A percentile compares a stretch with the other conserved stretches of the same genome.
These are phyloP conservation scores for Tuber calosporum DNA, from an alignment of 495 filamentous ascomycete species.

Conservation along the genomic window DNA sequence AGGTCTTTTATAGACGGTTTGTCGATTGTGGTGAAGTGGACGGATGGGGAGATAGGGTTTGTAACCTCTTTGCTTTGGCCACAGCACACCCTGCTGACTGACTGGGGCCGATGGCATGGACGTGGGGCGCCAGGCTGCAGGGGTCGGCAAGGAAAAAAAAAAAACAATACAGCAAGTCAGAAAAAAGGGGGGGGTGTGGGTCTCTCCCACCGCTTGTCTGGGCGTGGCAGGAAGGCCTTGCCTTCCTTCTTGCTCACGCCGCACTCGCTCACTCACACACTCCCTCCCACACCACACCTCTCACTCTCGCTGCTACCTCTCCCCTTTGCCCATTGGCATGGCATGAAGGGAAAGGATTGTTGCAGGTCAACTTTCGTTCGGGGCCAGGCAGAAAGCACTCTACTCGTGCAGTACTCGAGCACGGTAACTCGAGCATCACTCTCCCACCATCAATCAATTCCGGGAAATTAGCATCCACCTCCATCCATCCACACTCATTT, in stretches of 20 bases:
- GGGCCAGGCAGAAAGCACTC: no score
- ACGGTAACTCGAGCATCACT: no score
- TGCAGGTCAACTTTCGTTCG: neutral
- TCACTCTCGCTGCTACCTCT: neutral
- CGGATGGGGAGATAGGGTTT: slow-evolving; percentile 16
- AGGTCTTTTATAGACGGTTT: slow-evolving; percentile 11
- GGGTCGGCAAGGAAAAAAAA: neutral
- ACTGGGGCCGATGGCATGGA: slow-evolving; percentile 15
- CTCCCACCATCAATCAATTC: neutral
- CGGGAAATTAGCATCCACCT: slow-evolving; percentile 2
- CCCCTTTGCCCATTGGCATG: neutral
- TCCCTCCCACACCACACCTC: no score
- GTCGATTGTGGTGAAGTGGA: slow-evolving; percentile 24
- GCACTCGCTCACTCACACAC: neutral
- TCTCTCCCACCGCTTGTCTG: neutral
- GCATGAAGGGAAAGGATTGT: neutral
- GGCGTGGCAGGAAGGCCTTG: neutral
- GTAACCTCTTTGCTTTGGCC: neutral
- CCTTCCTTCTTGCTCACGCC: neutral
- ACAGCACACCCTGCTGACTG: no score
- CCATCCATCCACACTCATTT: neutral
- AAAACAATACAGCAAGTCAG: neutral
- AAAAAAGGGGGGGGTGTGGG: neutral
- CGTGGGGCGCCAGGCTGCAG: slow-evolving; percentile 12
- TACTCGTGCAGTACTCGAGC: no score